These are phyloP conservation scores for Begonia loranthoides DNA, from an alignment of 306 rosid genomes.

Conservation along the genomic window DNA sequence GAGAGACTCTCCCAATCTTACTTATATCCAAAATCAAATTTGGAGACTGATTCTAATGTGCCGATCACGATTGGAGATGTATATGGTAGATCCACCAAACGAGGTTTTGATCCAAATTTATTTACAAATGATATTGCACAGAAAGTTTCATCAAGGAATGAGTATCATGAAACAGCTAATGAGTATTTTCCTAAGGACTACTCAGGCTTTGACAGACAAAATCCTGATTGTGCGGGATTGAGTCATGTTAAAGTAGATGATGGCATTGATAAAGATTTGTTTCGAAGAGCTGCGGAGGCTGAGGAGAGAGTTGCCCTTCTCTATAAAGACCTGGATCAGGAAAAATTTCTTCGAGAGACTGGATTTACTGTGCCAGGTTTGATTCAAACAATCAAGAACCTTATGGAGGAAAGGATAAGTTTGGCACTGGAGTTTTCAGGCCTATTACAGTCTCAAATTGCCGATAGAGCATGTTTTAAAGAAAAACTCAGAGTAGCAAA, in stretches of 20 bases:
- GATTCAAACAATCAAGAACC: conserved; percentile 50
- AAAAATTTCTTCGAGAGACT: conserved; percentile 39
- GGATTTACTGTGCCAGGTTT: conserved; percentile 45
- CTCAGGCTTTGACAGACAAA: conserved; percentile 17
- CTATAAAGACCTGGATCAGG: conserved; percentile 53
- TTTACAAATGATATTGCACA: conserved; percentile 23
- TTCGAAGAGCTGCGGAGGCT: conserved; percentile 57
- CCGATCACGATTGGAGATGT: conserved; percentile 73
- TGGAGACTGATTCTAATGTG: conserved; percentile 34
- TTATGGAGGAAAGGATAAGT: conserved; percentile 50
- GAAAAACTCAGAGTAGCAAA: conserved; percentile 48
- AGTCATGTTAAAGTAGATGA: conserved; percentile 36
- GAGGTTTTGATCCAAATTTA: conserved; percentile 28
- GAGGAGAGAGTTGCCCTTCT: conserved; percentile 60
- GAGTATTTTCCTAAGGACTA: conserved; percentile 30
- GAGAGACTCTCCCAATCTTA: conserved; percentile 72
- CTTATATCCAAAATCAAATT: conserved; percentile 25
- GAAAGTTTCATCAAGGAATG: conserved; percentile 28
- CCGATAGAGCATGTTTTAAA: conserved; percentile 54
- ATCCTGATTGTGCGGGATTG: conserved; percentile 17
- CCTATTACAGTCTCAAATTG: conserved; percentile 58
- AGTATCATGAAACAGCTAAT: conserved; percentile 23
- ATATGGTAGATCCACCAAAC: conserved; percentile 41
- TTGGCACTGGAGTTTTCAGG: conserved; percentile 69
- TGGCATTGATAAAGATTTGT: conserved; percentile 43